Evolutionary conservation across 2,329 filamentous ascomycete species (phyloP), one percentile per base, ranked within the genome.

Genomic region (Aspergillus udagawae): DNA sequence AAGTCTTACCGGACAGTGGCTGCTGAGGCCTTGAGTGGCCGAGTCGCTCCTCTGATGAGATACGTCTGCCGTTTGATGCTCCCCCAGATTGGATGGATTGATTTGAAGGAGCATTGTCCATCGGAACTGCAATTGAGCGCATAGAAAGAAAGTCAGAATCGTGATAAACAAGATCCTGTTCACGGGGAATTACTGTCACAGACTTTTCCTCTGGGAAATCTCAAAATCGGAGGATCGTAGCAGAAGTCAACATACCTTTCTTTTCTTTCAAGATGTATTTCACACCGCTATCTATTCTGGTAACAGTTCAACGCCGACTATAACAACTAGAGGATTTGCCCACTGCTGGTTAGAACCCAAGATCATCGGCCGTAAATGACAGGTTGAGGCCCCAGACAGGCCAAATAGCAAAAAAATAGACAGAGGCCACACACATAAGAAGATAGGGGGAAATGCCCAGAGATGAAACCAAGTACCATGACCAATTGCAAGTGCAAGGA

Each of bases 1-100:
- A 7, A 44, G 23, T 60, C 62, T 53, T 58, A 65, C 62, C 54
- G 10, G 25, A 53, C 3, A 55, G 53, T 35, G 54, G 53, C 14
- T 29, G 50, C 50, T 47, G 52, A 52, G 44, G 27, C 23, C 35
- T 52, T 48, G 27, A 25, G 50, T 54, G 23, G 49, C 49, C 45
- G 49, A 50, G 20, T 21, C 21, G 23, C 8, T 56, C 56, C 23
- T 51, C 41, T 41, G 44, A 35, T 53, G 29, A 27, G 49, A 45
- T 51, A 25, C 29, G 38, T 21, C 54, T 23, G 35, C 10, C 41
- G 12, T 47, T 48, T 21, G 56, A 49, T 21, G 25, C 52, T 32
- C 49, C 56, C 47, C 47, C 32, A 21, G 51, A 42, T 50, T 52
- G 47, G 25, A 53, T 57, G 20, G 55, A 47, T 25, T 32, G 51